These are phyloP conservation scores for Lipomyces starkeyi DNA, from an alignment of 805 yeast species.

Conservation along the genomic window DNA sequence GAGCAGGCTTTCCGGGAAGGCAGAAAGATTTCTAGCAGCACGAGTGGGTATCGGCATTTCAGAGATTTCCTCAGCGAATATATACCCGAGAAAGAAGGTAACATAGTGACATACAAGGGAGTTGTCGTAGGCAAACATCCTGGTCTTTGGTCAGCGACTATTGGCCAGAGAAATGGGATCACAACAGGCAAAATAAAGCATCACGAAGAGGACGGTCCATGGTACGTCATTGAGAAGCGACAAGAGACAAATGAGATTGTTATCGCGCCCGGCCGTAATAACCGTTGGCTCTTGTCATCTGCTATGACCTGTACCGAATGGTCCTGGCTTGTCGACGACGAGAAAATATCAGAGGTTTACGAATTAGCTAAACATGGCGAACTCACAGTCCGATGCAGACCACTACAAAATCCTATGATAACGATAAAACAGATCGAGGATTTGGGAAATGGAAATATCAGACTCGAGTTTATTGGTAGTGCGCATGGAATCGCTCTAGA, in stretches of 20 bases:
- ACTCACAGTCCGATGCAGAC: constrained; percentile 68
- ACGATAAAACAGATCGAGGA: constrained; percentile 6
- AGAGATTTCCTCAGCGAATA: constrained; percentile 76
- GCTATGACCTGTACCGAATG: constrained; percentile 54
- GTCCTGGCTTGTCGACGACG: constrained; percentile 53
- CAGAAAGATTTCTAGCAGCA: constrained; percentile 15
- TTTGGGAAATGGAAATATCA: constrained; percentile 36
- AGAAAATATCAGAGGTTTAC: constrained; percentile 19
- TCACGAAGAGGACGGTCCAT: constrained; percentile 72
- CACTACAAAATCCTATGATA: constrained; percentile 58
- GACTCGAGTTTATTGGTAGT: constrained; percentile 52
- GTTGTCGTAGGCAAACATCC: constrained; percentile 77
- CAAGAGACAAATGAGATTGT: constrained; percentile 70
- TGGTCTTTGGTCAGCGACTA: constrained; percentile 94
- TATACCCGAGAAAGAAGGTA: constrained; percentile 74
- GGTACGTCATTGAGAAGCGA: constrained; percentile 84
- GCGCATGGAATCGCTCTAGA: constrained; percentile 88
- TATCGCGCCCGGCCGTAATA: constrained; percentile 74
- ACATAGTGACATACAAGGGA: constrained; percentile 78
- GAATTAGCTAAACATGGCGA: constrained; percentile 32
- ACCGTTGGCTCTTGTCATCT: constrained; percentile 59
- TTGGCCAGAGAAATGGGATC: constrained; percentile 83
- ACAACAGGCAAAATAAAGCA: constrained; percentile 85
- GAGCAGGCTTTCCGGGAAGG: constrained; percentile 14
- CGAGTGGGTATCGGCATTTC: constrained; percentile 49